Evolutionary conservation across 2,329 filamentous ascomycete species (phyloP).

Genomic region (Trichophyton verrucosum): DNA sequence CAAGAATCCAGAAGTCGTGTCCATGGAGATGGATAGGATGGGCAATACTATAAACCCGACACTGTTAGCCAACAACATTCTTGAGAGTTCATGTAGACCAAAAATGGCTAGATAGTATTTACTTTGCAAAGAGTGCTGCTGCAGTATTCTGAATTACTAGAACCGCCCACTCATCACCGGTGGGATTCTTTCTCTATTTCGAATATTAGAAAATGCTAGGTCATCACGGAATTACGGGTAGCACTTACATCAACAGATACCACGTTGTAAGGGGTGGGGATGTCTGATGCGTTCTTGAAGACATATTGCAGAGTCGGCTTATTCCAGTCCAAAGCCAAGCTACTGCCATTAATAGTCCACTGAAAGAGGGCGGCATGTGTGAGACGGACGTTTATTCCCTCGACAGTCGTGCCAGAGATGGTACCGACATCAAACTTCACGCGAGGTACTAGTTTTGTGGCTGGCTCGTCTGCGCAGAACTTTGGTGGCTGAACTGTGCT

Average conservation of each 20-base stretch:
- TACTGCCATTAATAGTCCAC: neutral
- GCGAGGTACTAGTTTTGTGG: neutral
- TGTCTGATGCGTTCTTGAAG: neutral
- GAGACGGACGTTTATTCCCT: neutral
- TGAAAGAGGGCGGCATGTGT: neutral
- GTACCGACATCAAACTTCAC: neutral
- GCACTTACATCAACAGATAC: neutral
- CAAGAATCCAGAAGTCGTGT: slow-evolving; percentile 57
- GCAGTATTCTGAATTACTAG: neutral
- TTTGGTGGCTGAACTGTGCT: slow-evolving; percentile 6
- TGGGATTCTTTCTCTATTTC: neutral
- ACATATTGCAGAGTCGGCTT: neutral
- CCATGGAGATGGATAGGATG: slow-evolving; percentile 50
- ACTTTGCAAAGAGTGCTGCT: neutral
- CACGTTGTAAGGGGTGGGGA: neutral
- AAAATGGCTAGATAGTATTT: neutral
- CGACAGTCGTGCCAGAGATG: neutral
- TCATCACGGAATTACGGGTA: neutral
- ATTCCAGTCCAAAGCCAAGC: neutral
- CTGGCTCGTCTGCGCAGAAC: slow-evolving; percentile 16
- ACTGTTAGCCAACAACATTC: neutral
- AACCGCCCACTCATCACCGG: neutral
- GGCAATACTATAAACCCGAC: neutral
- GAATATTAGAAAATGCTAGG: neutral
- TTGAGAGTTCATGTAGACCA: neutral